These are phyloP conservation scores for Lachancea meyersii DNA, from an alignment of 805 yeast genomes.

Conservation along the genomic window DNA sequence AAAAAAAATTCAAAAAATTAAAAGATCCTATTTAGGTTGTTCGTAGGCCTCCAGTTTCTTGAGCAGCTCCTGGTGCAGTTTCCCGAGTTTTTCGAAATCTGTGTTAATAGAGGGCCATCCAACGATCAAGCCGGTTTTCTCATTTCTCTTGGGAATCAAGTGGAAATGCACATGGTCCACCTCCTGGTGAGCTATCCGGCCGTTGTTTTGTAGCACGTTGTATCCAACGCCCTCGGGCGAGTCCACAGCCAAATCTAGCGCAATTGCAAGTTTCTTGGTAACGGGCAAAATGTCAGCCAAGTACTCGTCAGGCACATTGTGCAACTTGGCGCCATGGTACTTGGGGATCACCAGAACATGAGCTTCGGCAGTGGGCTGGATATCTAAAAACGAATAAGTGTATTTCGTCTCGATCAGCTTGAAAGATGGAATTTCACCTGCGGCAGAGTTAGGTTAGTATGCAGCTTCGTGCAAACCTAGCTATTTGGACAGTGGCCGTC, in stretches of 20 bases:
- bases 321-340: slow-evolving; percentile 87
- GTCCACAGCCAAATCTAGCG: slow-evolving; percentile 57
- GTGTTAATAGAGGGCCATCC: slow-evolving; percentile 94
- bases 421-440: slow-evolving; percentile 90
- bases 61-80: slow-evolving; percentile 54
- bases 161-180: slow-evolving; percentile 97
- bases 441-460: slow-evolving; percentile 8
- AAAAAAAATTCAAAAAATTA: not conserved
- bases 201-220: slow-evolving; percentile 88
- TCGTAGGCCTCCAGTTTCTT: slow-evolving; percentile 34
- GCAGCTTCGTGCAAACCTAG: not conserved
- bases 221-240: slow-evolving; percentile 62
- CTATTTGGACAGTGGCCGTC: not conserved
- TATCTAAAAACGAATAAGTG: slow-evolving; percentile 81
- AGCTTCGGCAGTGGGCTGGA: slow-evolving; percentile 86
- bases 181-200: slow-evolving; percentile 89
- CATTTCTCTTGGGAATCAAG: slow-evolving; percentile 80
- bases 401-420: slow-evolving; percentile 82
- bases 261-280: slow-evolving; percentile 77
- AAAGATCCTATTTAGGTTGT: too few relatives aligned
- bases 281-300: slow-evolving; percentile 81
- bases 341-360: slow-evolving; percentile 90
- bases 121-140: slow-evolving; percentile 67
- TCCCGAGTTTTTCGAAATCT: slow-evolving; percentile 65
- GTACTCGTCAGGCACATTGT: slow-evolving; percentile 87